Evolutionary conservation across 2,329 filamentous ascomycete species (phyloP), one percentile per base, ranked within the genome.

Genomic region (Lachnellula hyalina): DNA sequence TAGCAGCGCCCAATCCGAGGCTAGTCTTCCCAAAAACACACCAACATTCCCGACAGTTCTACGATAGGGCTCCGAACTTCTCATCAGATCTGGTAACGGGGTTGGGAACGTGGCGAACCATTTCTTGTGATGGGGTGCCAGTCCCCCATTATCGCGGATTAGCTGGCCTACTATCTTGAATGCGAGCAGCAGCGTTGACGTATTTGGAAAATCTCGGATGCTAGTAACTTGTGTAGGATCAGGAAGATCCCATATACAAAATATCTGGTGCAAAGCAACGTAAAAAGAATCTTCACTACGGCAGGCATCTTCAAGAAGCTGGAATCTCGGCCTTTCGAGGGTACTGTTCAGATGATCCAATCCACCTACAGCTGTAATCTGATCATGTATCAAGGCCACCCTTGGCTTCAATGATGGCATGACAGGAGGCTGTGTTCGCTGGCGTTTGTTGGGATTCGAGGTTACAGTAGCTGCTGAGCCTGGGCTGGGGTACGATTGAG

Each of bases 201-300:
- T 9, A 17, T 57, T 42, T 23, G 62, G 61, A 46, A 73, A 65
- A 1, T 70, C 68, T 12, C 76, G 64, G 3, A 75, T 57, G 12
- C 49, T 62, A 15, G 75, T 38, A 19, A 69, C 44, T 35, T 62
- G 56, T 15, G 52, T 38, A 34, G 47, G 60, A 38, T 61, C 49
- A 14, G 50, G 50, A 19, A 56, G 34, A 54, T 68, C 77, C 77
- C 79, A 82, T 19, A 79, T 64, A 64, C 84, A 87, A 67, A 82
- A 85, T 2, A 86, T 56, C 64, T 89, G 85, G 65, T 89, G 86
- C 12, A 88, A 66, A 5, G 78, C 74, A 49, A 90, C 62, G 65
- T 86, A 91, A 64, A 87, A 82, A 47, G 73, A 58, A 66, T 92
- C 88, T 4, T 76, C 68, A 0, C 66, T 62, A 1, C 58, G 44